These are phyloP conservation scores for Cercospora zeae-maydis DNA, from an alignment of 2,329 filamentous ascomycete genomes.

Conservation along the genomic window DNA sequence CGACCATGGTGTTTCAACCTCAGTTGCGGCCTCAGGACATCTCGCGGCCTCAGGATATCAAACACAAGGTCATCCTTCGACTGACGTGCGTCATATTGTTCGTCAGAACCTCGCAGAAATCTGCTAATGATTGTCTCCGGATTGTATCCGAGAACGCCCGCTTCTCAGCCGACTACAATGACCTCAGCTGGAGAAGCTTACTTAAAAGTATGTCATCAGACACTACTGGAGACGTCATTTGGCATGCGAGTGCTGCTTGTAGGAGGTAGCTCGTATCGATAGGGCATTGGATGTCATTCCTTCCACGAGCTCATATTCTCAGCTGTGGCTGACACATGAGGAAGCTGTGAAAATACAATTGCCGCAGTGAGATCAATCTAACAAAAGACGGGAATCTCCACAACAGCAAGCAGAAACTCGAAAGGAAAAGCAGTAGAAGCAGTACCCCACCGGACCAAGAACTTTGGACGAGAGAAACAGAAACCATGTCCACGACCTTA, in stretches of 20 bases:
- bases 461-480: too few species aligned
- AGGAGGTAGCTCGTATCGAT: too few species aligned
- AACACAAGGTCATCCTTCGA: not conserved
- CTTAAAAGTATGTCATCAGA: too few species aligned
- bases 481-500: constrained; percentile 30
- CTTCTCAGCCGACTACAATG: constrained; percentile 5
- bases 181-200: not conserved
- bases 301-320: too few species aligned
- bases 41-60: not conserved
- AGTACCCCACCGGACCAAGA: too few species aligned
- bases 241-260: not conserved
- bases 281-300: not conserved
- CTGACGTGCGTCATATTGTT: not conserved
- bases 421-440: not conserved
- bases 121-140: not conserved
- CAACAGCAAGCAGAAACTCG: too few species aligned
- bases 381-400: too few species aligned
- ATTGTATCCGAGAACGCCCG: not conserved
- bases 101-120: not conserved
- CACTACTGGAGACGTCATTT: not conserved
- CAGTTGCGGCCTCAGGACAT: not conserved
- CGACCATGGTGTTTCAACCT: not conserved
- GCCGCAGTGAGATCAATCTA: too few species aligned
- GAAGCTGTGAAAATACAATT: not conserved
- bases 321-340: too few species aligned